Percentiles rank a stretch among this genome's conserved stretches.
Conservation (phyloP, 805 yeast species). For the Teunomyces tritomae region DNA sequence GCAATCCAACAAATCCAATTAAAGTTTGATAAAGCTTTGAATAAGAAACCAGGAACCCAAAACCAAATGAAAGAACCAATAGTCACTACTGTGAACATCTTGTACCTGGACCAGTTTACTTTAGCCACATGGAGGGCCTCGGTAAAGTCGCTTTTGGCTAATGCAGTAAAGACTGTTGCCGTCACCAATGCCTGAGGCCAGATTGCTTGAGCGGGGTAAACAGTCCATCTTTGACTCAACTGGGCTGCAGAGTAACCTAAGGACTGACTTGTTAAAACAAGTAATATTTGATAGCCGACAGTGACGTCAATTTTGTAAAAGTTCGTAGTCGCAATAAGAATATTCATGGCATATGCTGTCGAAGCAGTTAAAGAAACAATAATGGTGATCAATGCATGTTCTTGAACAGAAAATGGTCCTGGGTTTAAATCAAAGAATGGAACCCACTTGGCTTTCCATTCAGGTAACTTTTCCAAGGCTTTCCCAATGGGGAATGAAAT, state of each 20-base stretch:
- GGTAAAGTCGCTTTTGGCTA: slow-evolving; percentile 10
- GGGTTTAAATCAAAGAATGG: slow-evolving; percentile 21
- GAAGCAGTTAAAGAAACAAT: slow-evolving; percentile 20
- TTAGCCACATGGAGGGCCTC: slow-evolving; percentile 10
- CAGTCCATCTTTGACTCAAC: slow-evolving; percentile 29
- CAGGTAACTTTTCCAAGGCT: slow-evolving; percentile 15
- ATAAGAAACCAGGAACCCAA: slow-evolving; percentile 30
- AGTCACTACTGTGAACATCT: slow-evolving; percentile 16
- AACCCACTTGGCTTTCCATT: slow-evolving; percentile 7
- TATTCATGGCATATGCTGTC: slow-evolving; percentile 21
- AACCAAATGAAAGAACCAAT: slow-evolving; percentile 20
- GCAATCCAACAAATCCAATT: slow-evolving; percentile 33
- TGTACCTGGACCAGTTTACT: slow-evolving; percentile 17
- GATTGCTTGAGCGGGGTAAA: slow-evolving; percentile 50
- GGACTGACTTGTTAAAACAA: slow-evolving; percentile 22
- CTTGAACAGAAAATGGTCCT: slow-evolving; percentile 18
- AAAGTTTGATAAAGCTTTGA: slow-evolving; percentile 23
- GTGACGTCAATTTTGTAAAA: slow-evolving; percentile 13
- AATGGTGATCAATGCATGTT: slow-evolving; percentile 22
- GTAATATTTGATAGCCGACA: slow-evolving; percentile 25
- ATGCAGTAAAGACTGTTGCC: slow-evolving; percentile 17
- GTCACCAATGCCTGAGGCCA: slow-evolving; percentile 45
- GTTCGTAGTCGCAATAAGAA: slow-evolving; percentile 20
- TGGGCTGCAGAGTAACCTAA: slow-evolving; percentile 31
- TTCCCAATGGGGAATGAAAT: slow-evolving; percentile 23